Evolutionary conservation across 2,329 filamentous ascomycete genomes (phyloP).

Genomic region (Curvularia spicifera): DNA sequence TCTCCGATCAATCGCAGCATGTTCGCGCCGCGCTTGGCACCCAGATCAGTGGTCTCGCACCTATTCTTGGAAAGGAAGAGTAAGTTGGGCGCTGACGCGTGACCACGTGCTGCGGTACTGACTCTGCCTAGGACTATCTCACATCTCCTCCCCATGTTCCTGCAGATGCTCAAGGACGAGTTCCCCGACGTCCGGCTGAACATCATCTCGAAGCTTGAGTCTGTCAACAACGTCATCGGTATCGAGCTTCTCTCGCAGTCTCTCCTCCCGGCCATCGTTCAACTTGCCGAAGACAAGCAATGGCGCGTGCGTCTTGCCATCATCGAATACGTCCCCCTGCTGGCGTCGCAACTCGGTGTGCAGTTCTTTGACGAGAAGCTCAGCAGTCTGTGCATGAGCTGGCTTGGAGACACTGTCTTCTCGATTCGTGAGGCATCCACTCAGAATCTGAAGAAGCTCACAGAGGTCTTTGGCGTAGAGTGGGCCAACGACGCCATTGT

Average conservation of each 20-base stretch:
- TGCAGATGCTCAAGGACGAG: conserved; percentile 99
- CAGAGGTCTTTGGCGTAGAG: conserved; percentile 96
- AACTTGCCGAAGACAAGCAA: conserved; percentile 98
- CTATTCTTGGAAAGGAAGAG: conserved; percentile 98
- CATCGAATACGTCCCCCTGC: conserved; percentile 97
- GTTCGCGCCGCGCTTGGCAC: conserved; percentile 94
- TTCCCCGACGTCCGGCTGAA: conserved; percentile 97
- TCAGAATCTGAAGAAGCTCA: conserved; percentile 96
- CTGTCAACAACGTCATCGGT: conserved; percentile 97
- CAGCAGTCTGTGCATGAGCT: conserved; percentile 94
- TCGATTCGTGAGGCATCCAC: conserved; percentile 97
- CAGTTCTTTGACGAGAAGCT: conserved; percentile 99
- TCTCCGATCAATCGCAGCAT: conserved; percentile 95
- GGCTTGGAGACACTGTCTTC: conserved; percentile 98
- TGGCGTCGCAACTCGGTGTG: conserved; percentile 93
- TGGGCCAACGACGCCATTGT: conserved; percentile 98
- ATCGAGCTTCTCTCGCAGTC: conserved; percentile 97
- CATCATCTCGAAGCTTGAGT: conserved; percentile 99
- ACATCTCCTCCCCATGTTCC: conserved; percentile 96
- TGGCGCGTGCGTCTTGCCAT: conserved; percentile 98
- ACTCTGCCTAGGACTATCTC: conserved; percentile 76
- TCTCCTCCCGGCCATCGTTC: conserved; percentile 93
- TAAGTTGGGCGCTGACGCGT: conserved; percentile 57
- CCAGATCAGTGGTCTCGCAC: conserved; percentile 94
- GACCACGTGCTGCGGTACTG: conserved; percentile 32